These are phyloP conservation scores for Escovopsis weberi DNA, from an alignment of 2,329 filamentous ascomycete species.

Conservation along the genomic window DNA sequence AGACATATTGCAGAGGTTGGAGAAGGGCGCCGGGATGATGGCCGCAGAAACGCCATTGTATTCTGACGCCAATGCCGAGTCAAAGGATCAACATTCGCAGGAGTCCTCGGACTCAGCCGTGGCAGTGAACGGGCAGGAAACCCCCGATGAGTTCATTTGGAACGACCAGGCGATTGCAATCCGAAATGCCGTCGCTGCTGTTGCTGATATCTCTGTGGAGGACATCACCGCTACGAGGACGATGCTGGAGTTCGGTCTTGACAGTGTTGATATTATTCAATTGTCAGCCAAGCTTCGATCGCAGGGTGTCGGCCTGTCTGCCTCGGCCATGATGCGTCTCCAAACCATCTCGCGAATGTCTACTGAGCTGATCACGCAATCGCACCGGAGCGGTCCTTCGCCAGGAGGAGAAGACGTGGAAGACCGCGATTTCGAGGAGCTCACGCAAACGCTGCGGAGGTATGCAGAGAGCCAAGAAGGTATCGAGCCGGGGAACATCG, in stretches of 20 bases:
- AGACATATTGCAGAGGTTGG: conserved; percentile 26
- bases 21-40: conserved; percentile 9
- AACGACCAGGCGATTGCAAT: conserved; percentile 35
- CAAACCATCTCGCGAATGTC: conserved; percentile 52
- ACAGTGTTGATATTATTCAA: conserved; percentile 87
- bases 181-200: conserved; percentile 44
- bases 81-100: too few relatives aligned
- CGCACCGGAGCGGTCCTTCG: neutral
- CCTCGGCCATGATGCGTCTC: conserved; percentile 64
- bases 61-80: neutral
- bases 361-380: conserved; percentile 4
- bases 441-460: conserved; percentile 20
- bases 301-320: conserved; percentile 42
- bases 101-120: too few relatives aligned
- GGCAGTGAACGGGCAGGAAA: too few relatives aligned
- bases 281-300: conserved; percentile 57
- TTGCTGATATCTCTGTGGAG: conserved; percentile 39
- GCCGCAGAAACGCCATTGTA: conserved; percentile 4
- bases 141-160: conserved; percentile 39
- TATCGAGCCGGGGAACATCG: conserved; percentile 26
- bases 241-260: conserved; percentile 70
- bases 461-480: conserved; percentile 22
- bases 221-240: conserved; percentile 44
- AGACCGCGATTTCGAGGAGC: conserved; percentile 7
- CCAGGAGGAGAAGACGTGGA: neutral